Base-by-base conservation (phyloP, 2,329 filamentous ascomycete species). In the Monosporascus sp. region DNA sequence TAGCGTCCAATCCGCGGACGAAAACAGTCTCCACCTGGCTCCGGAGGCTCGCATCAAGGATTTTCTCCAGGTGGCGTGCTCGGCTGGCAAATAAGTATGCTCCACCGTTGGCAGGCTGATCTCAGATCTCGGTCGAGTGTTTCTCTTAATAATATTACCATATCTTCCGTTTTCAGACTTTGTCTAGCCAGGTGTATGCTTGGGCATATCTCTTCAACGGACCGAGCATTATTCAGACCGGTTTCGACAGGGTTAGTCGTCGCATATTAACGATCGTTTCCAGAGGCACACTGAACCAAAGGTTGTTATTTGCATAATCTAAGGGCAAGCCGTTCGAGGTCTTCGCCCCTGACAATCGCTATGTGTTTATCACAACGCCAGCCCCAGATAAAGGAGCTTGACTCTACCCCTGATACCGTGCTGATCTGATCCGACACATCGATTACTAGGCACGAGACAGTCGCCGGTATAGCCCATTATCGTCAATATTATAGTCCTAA, bases 361-460 rank as follows among this genome's bases (percentile, higher is more conserved):
- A 53, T 31, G 35, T 52, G 17, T 37, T 58, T 9, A 54, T 58
- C 15, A 51, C 50, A 7, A 50, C 45, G 8, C 3, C 8, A 15
- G 44, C n/a, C 48, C 20, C 56, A 60, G 5, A 58, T 64, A 31
- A 55, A 60, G 17, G 57, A 64, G 24, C 38, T 62, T 6, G 51
- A 60, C 31, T 5, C 48, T 0, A 56, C 61, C 1, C 52, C 56
- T 1, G 54, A 58, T n/a, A 51, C 41, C 1, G 26, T 40, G 17
- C 7, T 40, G 18, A 40, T 40, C 17, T n/a, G 15, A n/a, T n/a
- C 4, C 2, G 6, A 15, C 18, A 40, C 17, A 7, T 40, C 37
- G 9, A n/a, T 4, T 24, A 6, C 3, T 22, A 43, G 46, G 44
- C 8, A 17, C 18, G 41, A 31, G 9, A 17, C 37, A 51, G 3